These are phyloP conservation scores for Aspergillus carbonarius DNA, from an alignment of 2,329 filamentous ascomycete species.

Conservation along the genomic window DNA sequence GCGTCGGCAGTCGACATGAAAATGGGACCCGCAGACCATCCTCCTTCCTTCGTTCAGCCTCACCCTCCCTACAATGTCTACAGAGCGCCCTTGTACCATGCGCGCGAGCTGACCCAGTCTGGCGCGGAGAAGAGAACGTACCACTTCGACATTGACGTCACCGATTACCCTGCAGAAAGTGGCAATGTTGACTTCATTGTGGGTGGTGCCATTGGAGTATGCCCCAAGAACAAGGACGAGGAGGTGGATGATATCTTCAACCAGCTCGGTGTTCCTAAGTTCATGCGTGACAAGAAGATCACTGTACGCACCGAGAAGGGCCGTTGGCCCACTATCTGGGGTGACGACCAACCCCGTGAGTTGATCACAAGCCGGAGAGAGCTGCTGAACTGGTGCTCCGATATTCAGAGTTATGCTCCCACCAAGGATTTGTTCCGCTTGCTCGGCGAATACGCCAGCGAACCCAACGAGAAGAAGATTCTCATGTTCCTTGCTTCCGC, in stretches of 20 bases:
- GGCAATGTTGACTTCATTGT: constrained; percentile 90
- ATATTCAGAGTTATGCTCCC: constrained; percentile 88
- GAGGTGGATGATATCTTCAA: constrained; percentile 84
- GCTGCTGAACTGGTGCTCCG: constrained; percentile 91
- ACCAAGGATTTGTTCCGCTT: constrained; percentile 84
- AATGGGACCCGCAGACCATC: constrained; percentile 56
- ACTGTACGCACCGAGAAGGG: constrained; percentile 75
- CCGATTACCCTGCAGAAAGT: constrained; percentile 82
- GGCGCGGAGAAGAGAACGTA: constrained; percentile 96
- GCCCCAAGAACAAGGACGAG: constrained; percentile 76
- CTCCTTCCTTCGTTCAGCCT: constrained; percentile 87
- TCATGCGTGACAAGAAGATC: constrained; percentile 79
- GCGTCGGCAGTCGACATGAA: constrained; percentile 34
- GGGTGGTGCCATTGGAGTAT: constrained; percentile 90
- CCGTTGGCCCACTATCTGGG: constrained; percentile 98
- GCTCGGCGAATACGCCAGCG: constrained; percentile 78
- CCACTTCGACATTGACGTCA: constrained; percentile 96
- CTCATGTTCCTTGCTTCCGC: constrained; percentile 81
- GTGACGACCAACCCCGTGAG: constrained; percentile 79
- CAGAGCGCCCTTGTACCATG: constrained; percentile 79
- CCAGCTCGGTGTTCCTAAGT: constrained; percentile 74
- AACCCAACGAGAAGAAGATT: constrained; percentile 83
- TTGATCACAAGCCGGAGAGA: constrained; percentile 88
- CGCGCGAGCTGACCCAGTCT: constrained; percentile 79
- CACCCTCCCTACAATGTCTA: constrained; percentile 92